Evolutionary conservation across 106 monocot genomes (phyloP).

Genomic region (Posidonia australis): DNA sequence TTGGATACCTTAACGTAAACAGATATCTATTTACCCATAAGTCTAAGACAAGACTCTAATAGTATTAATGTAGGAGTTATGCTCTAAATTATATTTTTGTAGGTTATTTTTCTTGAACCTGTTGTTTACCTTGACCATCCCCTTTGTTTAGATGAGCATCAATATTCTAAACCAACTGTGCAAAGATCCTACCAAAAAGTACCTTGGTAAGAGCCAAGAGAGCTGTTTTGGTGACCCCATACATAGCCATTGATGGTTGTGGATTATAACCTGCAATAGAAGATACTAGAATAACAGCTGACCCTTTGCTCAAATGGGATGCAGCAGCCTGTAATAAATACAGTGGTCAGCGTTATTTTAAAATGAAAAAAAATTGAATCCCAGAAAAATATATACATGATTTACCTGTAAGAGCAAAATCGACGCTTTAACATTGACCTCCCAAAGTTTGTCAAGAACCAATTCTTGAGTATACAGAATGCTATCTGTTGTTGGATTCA

Average conservation of each 20-base stretch:
- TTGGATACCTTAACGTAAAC: too few relatives aligned
- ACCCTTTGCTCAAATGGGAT: slow-evolving; percentile 60
- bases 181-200: not conserved
- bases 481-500: slow-evolving; percentile 63
- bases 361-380: not conserved
- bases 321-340: slow-evolving; percentile 41
- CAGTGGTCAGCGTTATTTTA: not conserved
- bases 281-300: slow-evolving; percentile 75
- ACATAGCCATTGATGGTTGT: slow-evolving; percentile 53
- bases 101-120: not conserved
- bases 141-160: too few relatives aligned
- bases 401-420: slow-evolving; percentile 69
- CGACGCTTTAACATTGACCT: slow-evolving; percentile 83
- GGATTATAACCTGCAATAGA: slow-evolving; percentile 76
- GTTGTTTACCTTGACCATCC: too few relatives aligned
- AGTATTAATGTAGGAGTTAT: too few relatives aligned
- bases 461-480: slow-evolving; percentile 64
- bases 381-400: not conserved
- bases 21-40: too few relatives aligned
- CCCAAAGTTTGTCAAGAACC: slow-evolving; percentile 92
- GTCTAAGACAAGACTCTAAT: too few relatives aligned
- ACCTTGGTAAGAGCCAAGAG: slow-evolving; percentile 97
- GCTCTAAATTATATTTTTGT: too few relatives aligned
- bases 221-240: slow-evolving; percentile 92
- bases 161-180: too few relatives aligned